A percentile compares a stretch with the other conserved stretches of the same genome.
These are phyloP conservation scores for Eucalyptus sideroxylon DNA, from an alignment of 345 rosid species.

Conservation along the genomic window DNA sequence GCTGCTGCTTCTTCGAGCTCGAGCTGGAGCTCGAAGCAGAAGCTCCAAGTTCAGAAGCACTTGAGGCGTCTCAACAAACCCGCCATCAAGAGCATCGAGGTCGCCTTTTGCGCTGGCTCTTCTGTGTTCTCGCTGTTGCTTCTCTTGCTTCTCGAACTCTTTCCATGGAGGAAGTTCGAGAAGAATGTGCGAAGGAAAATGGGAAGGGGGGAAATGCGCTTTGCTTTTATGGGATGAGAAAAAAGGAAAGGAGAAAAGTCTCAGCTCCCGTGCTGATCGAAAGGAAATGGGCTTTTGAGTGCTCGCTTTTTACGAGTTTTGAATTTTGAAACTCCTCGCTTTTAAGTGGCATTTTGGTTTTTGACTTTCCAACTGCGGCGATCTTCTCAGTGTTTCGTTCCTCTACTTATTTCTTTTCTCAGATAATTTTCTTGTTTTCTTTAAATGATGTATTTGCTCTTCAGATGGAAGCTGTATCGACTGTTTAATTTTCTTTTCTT, in stretches of 20 bases:
- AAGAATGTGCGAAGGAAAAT: neutral
- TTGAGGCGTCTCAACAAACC: neutral
- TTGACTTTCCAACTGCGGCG: neutral
- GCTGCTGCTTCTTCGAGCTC: neutral
- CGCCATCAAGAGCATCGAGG: conserved; percentile 1
- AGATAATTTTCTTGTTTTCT: neutral
- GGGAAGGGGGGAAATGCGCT: neutral
- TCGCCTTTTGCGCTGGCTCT: neutral
- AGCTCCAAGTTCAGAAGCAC: neutral
- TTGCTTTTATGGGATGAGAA: neutral
- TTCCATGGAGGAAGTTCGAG: neutral
- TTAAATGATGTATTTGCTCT: neutral
- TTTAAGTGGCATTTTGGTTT: neutral
- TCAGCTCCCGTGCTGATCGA: neutral
- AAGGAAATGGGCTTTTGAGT: neutral
- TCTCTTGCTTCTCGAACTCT: neutral
- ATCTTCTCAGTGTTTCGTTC: neutral
- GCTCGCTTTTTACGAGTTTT: neutral
- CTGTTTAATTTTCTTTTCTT: neutral
- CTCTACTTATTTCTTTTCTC: neutral
- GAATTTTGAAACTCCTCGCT: neutral
- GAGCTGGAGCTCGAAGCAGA: neutral
- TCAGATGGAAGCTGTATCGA: neutral
- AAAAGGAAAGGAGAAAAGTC: neutral
- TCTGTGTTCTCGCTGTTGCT: neutral